Base-by-base conservation (phyloP, 2,329 filamentous ascomycete genomes). In the Colletotrichum falcatum region DNA sequence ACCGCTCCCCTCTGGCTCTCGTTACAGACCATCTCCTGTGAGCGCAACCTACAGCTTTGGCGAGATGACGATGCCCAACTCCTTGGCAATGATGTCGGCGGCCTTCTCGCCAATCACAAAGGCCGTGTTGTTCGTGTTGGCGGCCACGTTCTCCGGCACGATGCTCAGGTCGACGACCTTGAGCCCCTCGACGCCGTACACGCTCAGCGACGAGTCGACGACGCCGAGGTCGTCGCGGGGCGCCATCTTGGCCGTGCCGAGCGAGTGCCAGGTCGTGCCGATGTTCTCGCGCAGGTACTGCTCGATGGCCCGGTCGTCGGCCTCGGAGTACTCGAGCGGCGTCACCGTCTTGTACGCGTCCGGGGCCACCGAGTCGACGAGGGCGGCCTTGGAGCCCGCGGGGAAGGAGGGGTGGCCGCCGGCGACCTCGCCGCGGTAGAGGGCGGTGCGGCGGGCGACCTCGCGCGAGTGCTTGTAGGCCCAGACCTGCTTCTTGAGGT, bases 401-500 rank as follows among this genome's bases (percentile, higher is more conserved):
- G 81, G 75, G 74, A 87, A 88, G 16, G 77, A 75, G 1, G 86
- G 86, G 63, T 86, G 84, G 0, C 81, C 77, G 6, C 76, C 72
- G 5, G 79, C 76, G 3, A 84, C 46, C 74, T 87, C 83, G 74
- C 88, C 82, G 70, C 83, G 77, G 78, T 87, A 91, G 74, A 86
- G 83, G 1, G 82, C 77, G 74, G 88, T 87, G 6, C 89, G 86
- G 2, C 89, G 85, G 56, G 85, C 82, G 65, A 92, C 86, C 76
- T 91, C 89, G 1, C 90, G 87, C n/a, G 84, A 83, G 74, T 86
- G 87, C 78, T 92, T 92, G 81, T 92, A 92, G 0, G 82, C 85
- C 89, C 89, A 91, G 5, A 90, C 74, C 26, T 89, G 86, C 74
- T 87, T 89, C 78, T 88, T 87, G 46, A 91, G 58, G 74, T 91